Evolutionary conservation across 345 rosid genomes (phyloP), one percentile per base, ranked within the genome.

Genomic region (sweet orange (Citrus sinensis)): DNA sequence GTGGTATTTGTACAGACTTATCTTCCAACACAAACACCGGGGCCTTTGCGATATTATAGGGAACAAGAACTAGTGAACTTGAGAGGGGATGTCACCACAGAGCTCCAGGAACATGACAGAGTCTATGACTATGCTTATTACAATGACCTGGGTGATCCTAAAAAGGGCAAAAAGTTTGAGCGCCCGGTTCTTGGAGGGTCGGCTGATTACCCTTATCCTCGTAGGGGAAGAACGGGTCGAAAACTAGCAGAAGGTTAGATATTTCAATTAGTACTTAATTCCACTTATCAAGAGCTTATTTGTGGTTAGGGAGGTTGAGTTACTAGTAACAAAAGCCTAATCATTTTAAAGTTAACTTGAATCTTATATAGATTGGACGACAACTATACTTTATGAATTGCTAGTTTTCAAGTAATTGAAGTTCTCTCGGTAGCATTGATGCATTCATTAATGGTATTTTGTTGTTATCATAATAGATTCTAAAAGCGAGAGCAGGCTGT

Each of bases 151-250:
- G 92, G 91, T 0, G 84, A 87, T 24, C 98, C 96, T 0, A 82
- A 83, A 7, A 82, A 80, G 70, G 87, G 77, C 29, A 76, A 81
- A 9, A 73, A 84, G 0, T 78, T 90, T 68, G 89, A 83, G 10
- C 89, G 97, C 17, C 97, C 96, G 11, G 87, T 90, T 70, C 97
- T 94, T 40, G 98, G 98, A 32, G 98, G 98, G 3, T 83, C 94
- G 16, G 19, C 72, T 3, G 82, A 89, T 79, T 81, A 84, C 78
- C 98, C 98, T 65, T 94, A 94, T 80, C 98, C 98, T 69, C 94
- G 98, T n/a, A 87, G 97, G 67, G 90, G 89, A 65, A 84, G 96
- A 85, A 94, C 98, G 39, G 92, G 97, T 63, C 78, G 98, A 32
- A 71, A 88, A 46, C 90, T 90, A 9, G 60, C 78, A 51, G 40